These are phyloP conservation scores for Tolypocladium sp. DNA, from an alignment of 2,329 filamentous ascomycete species.

Conservation along the genomic window DNA sequence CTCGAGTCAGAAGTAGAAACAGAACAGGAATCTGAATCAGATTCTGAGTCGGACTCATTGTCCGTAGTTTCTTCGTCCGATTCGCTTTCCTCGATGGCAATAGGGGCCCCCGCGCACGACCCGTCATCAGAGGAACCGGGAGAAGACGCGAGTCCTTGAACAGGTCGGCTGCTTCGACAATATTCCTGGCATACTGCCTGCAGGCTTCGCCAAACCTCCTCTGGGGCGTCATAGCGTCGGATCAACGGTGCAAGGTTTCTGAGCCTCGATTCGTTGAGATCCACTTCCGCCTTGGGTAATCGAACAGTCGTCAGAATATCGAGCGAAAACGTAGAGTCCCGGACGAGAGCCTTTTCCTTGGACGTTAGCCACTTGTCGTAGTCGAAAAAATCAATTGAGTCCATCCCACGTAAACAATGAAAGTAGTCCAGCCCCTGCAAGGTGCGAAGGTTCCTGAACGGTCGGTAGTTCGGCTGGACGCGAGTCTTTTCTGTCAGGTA, in stretches of 20 bases:
- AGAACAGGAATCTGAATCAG: not conserved
- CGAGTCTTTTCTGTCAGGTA: slow-evolving; percentile 19
- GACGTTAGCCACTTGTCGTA: slow-evolving; percentile 14
- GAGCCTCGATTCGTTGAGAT: slow-evolving; percentile 7
- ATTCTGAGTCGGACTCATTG: not conserved
- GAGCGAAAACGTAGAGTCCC: slow-evolving; percentile 19
- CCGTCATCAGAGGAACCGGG: not conserved
- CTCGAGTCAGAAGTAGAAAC: not conserved
- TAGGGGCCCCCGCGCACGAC: not conserved
- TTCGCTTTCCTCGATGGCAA: not conserved
- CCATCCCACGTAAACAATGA: slow-evolving; percentile 32
- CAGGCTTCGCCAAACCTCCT: slow-evolving; percentile 4
- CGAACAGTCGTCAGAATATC: slow-evolving; percentile 15
- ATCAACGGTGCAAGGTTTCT: slow-evolving; percentile 12
- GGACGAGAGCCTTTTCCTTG: slow-evolving; percentile 6
- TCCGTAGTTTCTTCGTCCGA: not conserved
- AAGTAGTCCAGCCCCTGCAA: slow-evolving; percentile 37
- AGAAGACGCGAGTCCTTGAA: not conserved
- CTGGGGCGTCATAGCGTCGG: not conserved
- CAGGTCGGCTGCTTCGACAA: not conserved
- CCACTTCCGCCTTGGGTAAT: slow-evolving; percentile 7
- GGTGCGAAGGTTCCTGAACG: slow-evolving; percentile 24
- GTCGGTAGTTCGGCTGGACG: slow-evolving; percentile 30
- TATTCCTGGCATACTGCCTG: not conserved
- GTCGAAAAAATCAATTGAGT: slow-evolving; percentile 35